Percentiles rank a stretch among this genome's conserved stretches.
Conservation (phyloP, 179 eudicot genomes). For the Spinacia oleracea region DNA sequence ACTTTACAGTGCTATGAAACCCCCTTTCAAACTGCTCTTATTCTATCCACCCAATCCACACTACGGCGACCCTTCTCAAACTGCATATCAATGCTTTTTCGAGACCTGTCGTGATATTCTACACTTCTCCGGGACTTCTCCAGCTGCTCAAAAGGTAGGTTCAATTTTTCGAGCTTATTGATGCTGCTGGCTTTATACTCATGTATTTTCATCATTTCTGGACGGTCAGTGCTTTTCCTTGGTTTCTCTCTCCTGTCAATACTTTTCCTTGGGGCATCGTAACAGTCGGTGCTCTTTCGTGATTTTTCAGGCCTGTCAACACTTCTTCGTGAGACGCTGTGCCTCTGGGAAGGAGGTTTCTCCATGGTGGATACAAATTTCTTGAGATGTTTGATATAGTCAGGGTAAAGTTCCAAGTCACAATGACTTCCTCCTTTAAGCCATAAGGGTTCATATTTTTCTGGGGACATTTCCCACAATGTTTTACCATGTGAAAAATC, state of each 20-base stretch:
- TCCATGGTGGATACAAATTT: conserved; percentile 66
- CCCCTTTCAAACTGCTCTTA: conserved; percentile 49
- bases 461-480: conserved; percentile 74
- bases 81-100: conserved; percentile 70
- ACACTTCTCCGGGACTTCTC: conserved; percentile 86
- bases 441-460: conserved; percentile 93
- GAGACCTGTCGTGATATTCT: conserved; percentile 64
- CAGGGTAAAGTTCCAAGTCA: conserved; percentile 84
- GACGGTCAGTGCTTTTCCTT: conserved; percentile 57
- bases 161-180: conserved; percentile 59
- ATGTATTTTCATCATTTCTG: conserved; percentile 43
- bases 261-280: conserved; percentile 68
- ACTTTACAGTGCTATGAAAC: conserved; percentile 27
- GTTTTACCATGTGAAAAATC: conserved; percentile 91
- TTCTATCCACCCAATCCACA: conserved; percentile 90
- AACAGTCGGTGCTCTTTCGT: conserved; percentile 57
- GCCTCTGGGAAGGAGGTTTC: conserved; percentile 73
- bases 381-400: conserved; percentile 84
- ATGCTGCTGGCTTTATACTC: conserved; percentile 54
- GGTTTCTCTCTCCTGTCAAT: conserved; percentile 68
- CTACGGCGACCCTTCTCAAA: conserved; percentile 76
- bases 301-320: conserved; percentile 65
- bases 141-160: conserved; percentile 64
- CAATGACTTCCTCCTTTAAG: conserved; percentile 94
- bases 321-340: conserved; percentile 60